Conservation (phyloP, 306 rosid genomes). For the Glycine soja region DNA sequence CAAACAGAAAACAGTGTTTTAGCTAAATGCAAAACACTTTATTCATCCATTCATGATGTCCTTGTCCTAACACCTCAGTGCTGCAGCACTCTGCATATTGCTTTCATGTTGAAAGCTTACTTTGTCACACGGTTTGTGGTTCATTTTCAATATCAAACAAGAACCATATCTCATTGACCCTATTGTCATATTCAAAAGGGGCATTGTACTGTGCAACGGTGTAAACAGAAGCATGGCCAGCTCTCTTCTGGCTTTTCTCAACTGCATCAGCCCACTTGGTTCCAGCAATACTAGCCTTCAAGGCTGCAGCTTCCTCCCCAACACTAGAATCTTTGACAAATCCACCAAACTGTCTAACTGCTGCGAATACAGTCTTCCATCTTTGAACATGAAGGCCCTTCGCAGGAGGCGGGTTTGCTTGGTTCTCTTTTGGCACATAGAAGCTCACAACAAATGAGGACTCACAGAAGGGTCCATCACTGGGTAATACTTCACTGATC, state of each 20-base stretch:
- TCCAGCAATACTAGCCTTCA: not conserved
- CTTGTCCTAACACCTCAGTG: not conserved
- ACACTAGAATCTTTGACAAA: not conserved
- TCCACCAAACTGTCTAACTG: slow-evolving; percentile 9
- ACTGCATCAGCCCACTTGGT: slow-evolving; percentile 13
- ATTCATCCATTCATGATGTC: not conserved
- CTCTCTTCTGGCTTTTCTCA: not conserved
- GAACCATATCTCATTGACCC: slow-evolving; percentile 8
- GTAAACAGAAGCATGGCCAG: not conserved
- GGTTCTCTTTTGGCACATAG: slow-evolving; percentile 1
- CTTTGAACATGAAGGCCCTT: slow-evolving; percentile 1
- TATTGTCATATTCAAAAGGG: not conserved
- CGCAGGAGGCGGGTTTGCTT: not conserved
- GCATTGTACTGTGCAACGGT: slow-evolving; percentile 3
- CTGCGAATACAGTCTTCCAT: not conserved
- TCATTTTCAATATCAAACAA: not conserved
- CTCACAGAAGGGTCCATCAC: slow-evolving; percentile 15
- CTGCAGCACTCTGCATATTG: not conserved
- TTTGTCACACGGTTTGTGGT: not conserved
- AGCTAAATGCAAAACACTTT: not conserved
- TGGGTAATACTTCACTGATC: not conserved
- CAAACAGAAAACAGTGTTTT: not conserved
- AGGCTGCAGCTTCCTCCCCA: slow-evolving; percentile 5
- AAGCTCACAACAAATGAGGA: slow-evolving; percentile 16
- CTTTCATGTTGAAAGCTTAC: not conserved